These are phyloP conservation scores for Ophiostoma sp. DNA, from an alignment of 2,329 filamentous ascomycete genomes.

Conservation along the genomic window DNA sequence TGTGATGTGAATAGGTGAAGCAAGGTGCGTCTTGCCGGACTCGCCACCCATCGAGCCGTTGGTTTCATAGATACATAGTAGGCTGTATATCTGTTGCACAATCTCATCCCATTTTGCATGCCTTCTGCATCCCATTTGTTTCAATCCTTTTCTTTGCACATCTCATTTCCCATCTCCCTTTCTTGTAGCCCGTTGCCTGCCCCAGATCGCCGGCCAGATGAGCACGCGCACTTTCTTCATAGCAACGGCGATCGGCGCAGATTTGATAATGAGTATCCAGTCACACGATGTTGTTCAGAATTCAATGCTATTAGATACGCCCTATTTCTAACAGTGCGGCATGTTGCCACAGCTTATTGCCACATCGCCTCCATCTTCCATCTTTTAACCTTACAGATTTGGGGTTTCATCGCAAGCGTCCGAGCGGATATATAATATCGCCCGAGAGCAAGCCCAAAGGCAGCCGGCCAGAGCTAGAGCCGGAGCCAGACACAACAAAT, in stretches of 20 bases:
- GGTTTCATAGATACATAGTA: too few species aligned
- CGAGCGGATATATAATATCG: background rate
- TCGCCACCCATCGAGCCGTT: too few species aligned
- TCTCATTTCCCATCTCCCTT: background rate
- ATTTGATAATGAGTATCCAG: background rate
- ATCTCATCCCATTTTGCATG: too few species aligned
- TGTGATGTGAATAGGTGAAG: background rate
- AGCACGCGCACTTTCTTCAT: background rate
- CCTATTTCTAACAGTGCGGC: background rate
- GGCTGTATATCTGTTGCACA: too few species aligned
- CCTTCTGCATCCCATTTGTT: background rate
- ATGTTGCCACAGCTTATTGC: background rate
- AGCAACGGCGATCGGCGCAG: constrained; percentile 1
- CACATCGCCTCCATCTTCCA: background rate
- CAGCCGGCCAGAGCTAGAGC: too few species aligned
- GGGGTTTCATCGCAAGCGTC: background rate
- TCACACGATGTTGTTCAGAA: background rate
- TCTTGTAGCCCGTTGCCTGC: background rate
- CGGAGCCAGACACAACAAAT: background rate
- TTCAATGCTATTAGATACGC: background rate
- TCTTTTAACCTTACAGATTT: background rate
- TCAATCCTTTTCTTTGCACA: background rate
- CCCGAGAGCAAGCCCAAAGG: background rate
- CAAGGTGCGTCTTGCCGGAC: background rate
- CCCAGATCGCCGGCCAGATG: background rate